Evolutionary conservation across 768 basidiomycete species (phyloP).

Genomic region (Inosperma sp.): DNA sequence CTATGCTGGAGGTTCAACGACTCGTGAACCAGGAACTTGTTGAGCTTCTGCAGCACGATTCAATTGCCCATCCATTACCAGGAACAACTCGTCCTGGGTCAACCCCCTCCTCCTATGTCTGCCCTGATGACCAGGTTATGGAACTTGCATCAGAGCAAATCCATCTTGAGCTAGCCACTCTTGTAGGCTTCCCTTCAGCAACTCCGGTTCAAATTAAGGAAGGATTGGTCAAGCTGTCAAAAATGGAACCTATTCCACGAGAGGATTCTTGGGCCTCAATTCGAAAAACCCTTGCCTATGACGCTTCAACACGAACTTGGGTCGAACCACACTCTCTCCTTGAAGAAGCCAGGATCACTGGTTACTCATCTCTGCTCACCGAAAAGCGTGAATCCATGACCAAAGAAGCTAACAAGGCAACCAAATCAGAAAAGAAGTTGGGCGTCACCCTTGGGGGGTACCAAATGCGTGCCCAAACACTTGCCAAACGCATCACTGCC

Average conservation of each 20-base stretch:
- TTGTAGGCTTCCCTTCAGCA: conserved; percentile 84
- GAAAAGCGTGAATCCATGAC: conserved; percentile 67
- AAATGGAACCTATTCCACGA: conserved; percentile 58
- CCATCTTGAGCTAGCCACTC: conserved; percentile 72
- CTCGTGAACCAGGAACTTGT: conserved; percentile 78
- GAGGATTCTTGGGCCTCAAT: conserved; percentile 66
- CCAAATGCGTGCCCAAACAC: not conserved
- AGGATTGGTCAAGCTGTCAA: conserved; percentile 60
- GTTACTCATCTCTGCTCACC: conserved; percentile 58
- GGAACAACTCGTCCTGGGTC: conserved; percentile 78
- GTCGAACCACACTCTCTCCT: conserved; percentile 39
- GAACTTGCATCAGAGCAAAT: conserved; percentile 65
- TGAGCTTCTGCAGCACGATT: conserved; percentile 78
- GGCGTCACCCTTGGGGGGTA: conserved; percentile 56
- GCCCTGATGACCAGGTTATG: conserved; percentile 75
- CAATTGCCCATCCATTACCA: conserved; percentile 81
- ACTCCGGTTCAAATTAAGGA: conserved; percentile 73
- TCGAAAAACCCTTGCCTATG: conserved; percentile 60
- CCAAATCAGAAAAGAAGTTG: conserved; percentile 90
- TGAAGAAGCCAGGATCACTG: conserved; percentile 60
- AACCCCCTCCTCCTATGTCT: conserved; percentile 59
- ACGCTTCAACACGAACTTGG: conserved; percentile 29
- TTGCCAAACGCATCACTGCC: not conserved
- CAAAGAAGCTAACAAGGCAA: conserved; percentile 73
- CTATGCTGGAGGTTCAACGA: conserved; percentile 46